Percentiles rank a stretch among this genome's conserved stretches.
These are phyloP conservation scores for Pseudopediastrum boryanum DNA, from an alignment of 139 green algal genomes.

Conservation along the genomic window DNA sequence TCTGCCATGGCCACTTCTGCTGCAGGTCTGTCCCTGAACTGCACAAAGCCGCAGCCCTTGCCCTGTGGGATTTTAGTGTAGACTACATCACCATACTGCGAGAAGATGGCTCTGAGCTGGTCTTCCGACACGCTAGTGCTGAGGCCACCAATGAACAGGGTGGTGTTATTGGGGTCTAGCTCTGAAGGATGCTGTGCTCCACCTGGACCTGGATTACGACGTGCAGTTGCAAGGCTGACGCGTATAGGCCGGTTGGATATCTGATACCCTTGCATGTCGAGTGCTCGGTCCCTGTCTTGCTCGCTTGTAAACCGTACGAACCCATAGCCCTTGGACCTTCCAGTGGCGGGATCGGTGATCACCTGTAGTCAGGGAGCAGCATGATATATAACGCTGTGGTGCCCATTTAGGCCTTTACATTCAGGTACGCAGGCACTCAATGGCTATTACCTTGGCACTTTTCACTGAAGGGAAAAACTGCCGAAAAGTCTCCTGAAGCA, in stretches of 20 bases:
- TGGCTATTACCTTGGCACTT: slow-evolving; percentile 69
- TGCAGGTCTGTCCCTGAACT: slow-evolving; percentile 75
- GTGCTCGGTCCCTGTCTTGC: slow-evolving; percentile 81
- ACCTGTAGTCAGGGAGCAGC: slow-evolving; percentile 63
- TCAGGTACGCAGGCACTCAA: not conserved
- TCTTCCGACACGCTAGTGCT: slow-evolving; percentile 72
- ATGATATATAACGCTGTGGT: not conserved
- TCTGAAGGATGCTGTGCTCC: slow-evolving; percentile 50
- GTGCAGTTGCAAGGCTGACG: slow-evolving; percentile 75
- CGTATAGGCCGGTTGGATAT: slow-evolving; percentile 78
- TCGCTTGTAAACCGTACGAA: slow-evolving; percentile 94
- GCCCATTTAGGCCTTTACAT: not conserved
- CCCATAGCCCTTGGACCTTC: slow-evolving; percentile 91
- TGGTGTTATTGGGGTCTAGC: slow-evolving; percentile 87
- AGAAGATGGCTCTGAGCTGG: slow-evolving; percentile 77
- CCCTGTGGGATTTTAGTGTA: slow-evolving; percentile 94
- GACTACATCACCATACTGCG: slow-evolving; percentile 84
- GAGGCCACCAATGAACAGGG: slow-evolving; percentile 87
- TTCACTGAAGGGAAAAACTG: slow-evolving; percentile 82
- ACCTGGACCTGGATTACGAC: slow-evolving; percentile 30
- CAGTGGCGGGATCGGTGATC: slow-evolving; percentile 86
- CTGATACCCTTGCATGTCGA: slow-evolving; percentile 91
- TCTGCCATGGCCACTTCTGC: slow-evolving; percentile 79
- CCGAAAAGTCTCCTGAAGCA: slow-evolving; percentile 88
- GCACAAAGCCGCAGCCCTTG: slow-evolving; percentile 98